Percentiles rank a stretch among this genome's conserved stretches.
Conservation (phyloP, 495 filamentous ascomycete genomes). For the Durotheca rogersii region DNA sequence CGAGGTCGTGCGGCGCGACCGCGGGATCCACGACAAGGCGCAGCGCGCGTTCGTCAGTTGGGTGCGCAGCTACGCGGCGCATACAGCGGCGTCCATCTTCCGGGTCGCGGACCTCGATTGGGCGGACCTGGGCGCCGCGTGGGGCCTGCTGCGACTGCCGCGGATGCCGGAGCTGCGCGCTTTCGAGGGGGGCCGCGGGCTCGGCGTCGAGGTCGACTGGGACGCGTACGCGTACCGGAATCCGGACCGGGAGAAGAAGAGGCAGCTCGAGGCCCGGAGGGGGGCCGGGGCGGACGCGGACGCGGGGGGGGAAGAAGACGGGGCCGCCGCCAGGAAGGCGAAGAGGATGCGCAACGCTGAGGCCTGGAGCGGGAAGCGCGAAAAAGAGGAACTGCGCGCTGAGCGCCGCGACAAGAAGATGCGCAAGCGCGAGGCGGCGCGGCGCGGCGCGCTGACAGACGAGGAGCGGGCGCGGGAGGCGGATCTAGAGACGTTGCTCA, state of each 20-base stretch:
- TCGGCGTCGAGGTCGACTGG: conserved; percentile 63
- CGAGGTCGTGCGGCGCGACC: conserved; percentile 62
- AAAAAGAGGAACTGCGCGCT: conserved; percentile 64
- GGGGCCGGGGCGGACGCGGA: conserved; percentile 22
- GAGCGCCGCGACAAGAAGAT: conserved; percentile 73
- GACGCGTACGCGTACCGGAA: conserved; percentile 70
- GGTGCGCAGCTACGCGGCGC: conserved; percentile 87
- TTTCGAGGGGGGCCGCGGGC: conserved; percentile 62
- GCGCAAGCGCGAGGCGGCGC: conserved; percentile 67
- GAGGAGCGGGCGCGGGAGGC: conserved; percentile 68
- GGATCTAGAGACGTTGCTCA: conserved; percentile 73
- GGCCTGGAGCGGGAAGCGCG: conserved; percentile 84
- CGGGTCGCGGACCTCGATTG: conserved; percentile 79
- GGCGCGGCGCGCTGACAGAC: conserved; percentile 66
- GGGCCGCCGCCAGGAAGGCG: conserved; percentile 56
- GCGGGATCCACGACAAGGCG: conserved; percentile 83
- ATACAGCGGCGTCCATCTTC: conserved; percentile 89
- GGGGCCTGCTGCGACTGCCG: conserved; percentile 78
- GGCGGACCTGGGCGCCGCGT: conserved; percentile 75
- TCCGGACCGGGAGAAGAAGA: conserved; percentile 69
- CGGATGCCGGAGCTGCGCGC: conserved; percentile 89
- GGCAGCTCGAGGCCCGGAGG: conserved; percentile 53
- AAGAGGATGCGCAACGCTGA: conserved; percentile 58
- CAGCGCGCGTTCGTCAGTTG: conserved; percentile 91
- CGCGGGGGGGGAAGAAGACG: conserved; percentile 49